Conservation (phyloP, 1,284 basidiomycete species). For the Xerocomus amazonicus region DNA sequence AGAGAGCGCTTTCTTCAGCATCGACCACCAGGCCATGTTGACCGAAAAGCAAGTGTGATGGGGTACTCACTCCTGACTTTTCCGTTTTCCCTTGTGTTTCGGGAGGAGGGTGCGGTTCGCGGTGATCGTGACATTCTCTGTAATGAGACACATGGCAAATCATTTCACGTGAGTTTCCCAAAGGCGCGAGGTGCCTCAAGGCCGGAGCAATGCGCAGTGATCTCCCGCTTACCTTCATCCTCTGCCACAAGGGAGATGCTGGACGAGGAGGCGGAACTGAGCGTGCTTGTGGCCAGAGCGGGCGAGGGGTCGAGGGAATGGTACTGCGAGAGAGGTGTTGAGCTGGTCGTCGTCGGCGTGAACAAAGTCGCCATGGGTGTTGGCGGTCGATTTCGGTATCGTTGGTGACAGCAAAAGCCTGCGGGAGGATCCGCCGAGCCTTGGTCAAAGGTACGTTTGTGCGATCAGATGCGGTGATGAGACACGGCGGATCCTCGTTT, state of each 20-base stretch:
- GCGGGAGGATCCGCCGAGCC: slow-evolving; percentile 53
- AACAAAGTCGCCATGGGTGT: slow-evolving; percentile 30
- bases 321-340: slow-evolving; percentile 33
- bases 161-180: slow-evolving; percentile 34
- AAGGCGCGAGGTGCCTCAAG: slow-evolving; percentile 26
- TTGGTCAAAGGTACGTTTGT: slow-evolving; percentile 41
- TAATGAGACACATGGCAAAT: slow-evolving; percentile 28
- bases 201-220: slow-evolving; percentile 13
- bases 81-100: slow-evolving; percentile 47
- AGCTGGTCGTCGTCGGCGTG: slow-evolving; percentile 23
- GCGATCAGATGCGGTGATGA: slow-evolving; percentile 30
- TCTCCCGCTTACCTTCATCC: slow-evolving; percentile 53
- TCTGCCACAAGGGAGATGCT: slow-evolving; percentile 47
- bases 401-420: slow-evolving; percentile 9
- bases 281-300: slow-evolving; percentile 35
- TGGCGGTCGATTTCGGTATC: slow-evolving; percentile 11
- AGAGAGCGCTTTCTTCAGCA: slow-evolving; percentile 28
- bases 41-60: slow-evolving; percentile 11
- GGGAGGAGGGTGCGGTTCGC: slow-evolving; percentile 42
- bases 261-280: slow-evolving; percentile 46
- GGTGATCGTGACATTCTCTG: slow-evolving; percentile 71
- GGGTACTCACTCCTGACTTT: slow-evolving; percentile 53
- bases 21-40: slow-evolving; percentile 28
- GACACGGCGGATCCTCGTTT: slow-evolving; percentile 49
- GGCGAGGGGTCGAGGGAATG: slow-evolving; percentile 38